These are phyloP conservation scores for Lipomyces yarrowii DNA, from an alignment of 1,139 yeast species.

Conservation along the genomic window DNA sequence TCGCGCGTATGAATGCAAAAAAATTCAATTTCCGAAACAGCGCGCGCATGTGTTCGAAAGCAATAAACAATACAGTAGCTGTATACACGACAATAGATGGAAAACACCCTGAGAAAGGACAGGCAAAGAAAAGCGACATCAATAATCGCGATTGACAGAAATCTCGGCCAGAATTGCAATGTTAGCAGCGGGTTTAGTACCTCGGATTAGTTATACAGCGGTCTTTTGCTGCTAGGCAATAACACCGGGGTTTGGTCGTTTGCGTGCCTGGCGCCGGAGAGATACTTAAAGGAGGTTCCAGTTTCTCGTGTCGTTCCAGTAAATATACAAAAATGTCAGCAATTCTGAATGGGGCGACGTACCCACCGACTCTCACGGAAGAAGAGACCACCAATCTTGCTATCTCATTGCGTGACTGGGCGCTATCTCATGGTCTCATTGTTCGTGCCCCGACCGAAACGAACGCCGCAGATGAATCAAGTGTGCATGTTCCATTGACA, in stretches of 20 bases:
- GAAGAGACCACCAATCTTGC: slow-evolving; percentile 5
- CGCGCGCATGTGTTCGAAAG: neutral
- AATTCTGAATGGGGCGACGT: slow-evolving; percentile 4
- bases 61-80: neutral
- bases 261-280: neutral
- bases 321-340: neutral
- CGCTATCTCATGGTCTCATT: slow-evolving; percentile 34
- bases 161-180: neutral
- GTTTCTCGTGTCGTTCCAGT: neutral
- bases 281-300: no score
- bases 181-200: neutral
- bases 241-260: neutral
- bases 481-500: slow-evolving; percentile 82
- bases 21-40: neutral
- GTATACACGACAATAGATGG: neutral
- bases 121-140: neutral
- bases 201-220: no score
- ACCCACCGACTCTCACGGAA: slow-evolving; percentile 21
- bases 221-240: no score
- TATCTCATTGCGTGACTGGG: slow-evolving; percentile 31
- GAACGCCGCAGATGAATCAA: slow-evolving; percentile 37
- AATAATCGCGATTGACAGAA: neutral
- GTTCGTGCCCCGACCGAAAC: slow-evolving; percentile 27
- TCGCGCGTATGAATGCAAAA: neutral
- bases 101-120: neutral